phyloP scores from a whole-genome alignment of 1,284 basidiomycete species.

The Quambalaria eucalypti region DNA sequence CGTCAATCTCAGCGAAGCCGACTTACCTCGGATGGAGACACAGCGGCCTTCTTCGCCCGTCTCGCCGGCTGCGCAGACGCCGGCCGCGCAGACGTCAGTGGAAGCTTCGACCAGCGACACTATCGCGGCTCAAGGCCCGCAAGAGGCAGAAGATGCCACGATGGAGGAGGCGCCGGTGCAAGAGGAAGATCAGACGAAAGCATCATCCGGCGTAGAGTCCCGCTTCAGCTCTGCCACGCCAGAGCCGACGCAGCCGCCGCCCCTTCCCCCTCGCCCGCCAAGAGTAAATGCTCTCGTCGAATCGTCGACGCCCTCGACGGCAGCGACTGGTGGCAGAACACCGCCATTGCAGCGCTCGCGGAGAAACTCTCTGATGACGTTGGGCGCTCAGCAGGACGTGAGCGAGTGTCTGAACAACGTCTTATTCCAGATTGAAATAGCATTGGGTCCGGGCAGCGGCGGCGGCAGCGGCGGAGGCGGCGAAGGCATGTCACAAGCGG shows the following conservation, averaged over 20 bases:
- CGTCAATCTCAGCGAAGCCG: too few species aligned
- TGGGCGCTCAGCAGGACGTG: constrained; percentile 93
- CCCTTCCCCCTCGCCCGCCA: not conserved
- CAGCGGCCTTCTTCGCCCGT: too few species aligned
- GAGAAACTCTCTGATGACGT: constrained; percentile 30
- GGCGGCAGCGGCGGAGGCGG: constrained; percentile 21
- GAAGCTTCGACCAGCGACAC: too few species aligned
- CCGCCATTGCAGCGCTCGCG: not conserved
- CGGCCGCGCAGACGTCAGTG: too few species aligned
- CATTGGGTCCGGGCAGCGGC: constrained; percentile 55
- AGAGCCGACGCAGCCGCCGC: not conserved
- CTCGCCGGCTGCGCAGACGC: too few species aligned
- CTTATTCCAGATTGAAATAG: constrained; percentile 94
- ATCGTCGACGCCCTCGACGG: not conserved
- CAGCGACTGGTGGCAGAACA: not conserved
- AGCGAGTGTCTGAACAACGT: constrained; percentile 98
- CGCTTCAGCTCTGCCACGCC: not conserved
- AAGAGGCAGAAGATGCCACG: too few species aligned
- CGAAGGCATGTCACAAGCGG: too few species aligned
- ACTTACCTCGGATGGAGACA: too few species aligned
- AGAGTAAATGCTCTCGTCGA: too few species aligned
- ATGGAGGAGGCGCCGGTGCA: not conserved
- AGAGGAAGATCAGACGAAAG: not conserved
- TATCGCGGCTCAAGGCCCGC: too few species aligned
- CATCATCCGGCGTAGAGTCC: too few species aligned